phyloP scores from a whole-genome alignment of 2,329 filamentous ascomycete species.

The Sclerotinia borealis region DNA sequence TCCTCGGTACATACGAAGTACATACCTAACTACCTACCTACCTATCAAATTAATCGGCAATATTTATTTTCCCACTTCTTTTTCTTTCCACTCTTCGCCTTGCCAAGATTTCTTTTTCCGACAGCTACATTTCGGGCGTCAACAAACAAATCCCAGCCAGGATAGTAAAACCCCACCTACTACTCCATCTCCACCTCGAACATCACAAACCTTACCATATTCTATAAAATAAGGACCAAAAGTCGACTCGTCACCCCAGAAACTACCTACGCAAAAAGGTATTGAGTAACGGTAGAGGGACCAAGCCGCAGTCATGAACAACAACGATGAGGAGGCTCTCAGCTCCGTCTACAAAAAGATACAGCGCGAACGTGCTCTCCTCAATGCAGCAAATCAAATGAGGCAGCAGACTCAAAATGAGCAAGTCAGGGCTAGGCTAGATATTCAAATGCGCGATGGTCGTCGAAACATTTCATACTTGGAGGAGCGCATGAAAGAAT shows the following conservation, averaged over 20 bases:
- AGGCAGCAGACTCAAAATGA: conserved; percentile 93
- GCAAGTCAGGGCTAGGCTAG: conserved; percentile 80
- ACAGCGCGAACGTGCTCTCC: conserved; percentile 90
- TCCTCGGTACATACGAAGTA: too few relatives aligned
- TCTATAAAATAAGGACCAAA: conserved; percentile 1
- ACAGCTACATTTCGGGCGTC: conserved; percentile 10
- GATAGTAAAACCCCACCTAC: conserved; percentile 9
- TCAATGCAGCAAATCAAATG: conserved; percentile 92
- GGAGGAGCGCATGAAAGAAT: conserved; percentile 82
- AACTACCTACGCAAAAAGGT: background rate
- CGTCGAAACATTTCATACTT: conserved; percentile 92
- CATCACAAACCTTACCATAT: conserved; percentile 12
- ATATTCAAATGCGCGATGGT: conserved; percentile 90
- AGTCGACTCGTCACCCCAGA: background rate
- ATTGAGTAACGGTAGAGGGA: background rate
- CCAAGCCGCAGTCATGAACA: conserved; percentile 41
- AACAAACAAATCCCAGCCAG: conserved; percentile 13
- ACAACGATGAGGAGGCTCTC: conserved; percentile 58
- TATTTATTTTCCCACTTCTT: background rate
- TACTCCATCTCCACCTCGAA: conserved; percentile 13
- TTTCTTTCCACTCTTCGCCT: too few relatives aligned
- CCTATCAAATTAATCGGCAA: background rate
- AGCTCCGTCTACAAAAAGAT: conserved; percentile 93
- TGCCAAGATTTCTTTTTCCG: conserved; percentile 9
- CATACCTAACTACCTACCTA: background rate